Percentiles rank a stretch among this genome's conserved stretches.
These are phyloP conservation scores for Solanum piurae DNA, from an alignment of 257 asterid genomes.

Conservation along the genomic window DNA sequence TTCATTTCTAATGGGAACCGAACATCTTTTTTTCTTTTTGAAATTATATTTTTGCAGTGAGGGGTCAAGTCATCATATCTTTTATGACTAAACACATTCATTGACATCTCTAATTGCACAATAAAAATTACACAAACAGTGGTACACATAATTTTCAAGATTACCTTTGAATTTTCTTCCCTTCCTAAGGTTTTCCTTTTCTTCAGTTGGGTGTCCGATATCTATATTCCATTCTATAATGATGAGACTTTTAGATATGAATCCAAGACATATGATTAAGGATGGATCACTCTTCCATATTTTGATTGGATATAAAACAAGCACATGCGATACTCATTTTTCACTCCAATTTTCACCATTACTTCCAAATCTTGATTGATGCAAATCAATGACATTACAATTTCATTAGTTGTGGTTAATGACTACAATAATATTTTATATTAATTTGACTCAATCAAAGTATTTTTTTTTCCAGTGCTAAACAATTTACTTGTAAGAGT, in stretches of 20 bases:
- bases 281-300: fast-evolving
- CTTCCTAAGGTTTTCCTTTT: too few species aligned
- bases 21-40: background rate
- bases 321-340: background rate
- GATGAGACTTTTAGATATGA: fast-evolving
- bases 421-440: background rate
- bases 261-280: too few species aligned
- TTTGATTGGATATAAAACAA: background rate
- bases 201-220: fast-evolving
- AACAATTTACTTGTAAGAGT: background rate
- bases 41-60: background rate
- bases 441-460: background rate
- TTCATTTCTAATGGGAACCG: background rate
- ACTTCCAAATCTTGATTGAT: background rate
- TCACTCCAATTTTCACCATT: background rate
- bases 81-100: background rate
- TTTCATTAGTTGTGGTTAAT: background rate
- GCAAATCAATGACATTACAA: background rate
- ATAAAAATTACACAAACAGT: background rate
- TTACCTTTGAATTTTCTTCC: background rate
- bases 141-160: background rate
- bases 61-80: background rate
- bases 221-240: too few species aligned
- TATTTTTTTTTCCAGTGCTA: background rate
- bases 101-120: background rate